Percentiles rank a stretch among this genome's conserved stretches.
These are phyloP conservation scores for Bruguiera sexangula DNA, from an alignment of 345 rosid genomes.

Conservation along the genomic window DNA sequence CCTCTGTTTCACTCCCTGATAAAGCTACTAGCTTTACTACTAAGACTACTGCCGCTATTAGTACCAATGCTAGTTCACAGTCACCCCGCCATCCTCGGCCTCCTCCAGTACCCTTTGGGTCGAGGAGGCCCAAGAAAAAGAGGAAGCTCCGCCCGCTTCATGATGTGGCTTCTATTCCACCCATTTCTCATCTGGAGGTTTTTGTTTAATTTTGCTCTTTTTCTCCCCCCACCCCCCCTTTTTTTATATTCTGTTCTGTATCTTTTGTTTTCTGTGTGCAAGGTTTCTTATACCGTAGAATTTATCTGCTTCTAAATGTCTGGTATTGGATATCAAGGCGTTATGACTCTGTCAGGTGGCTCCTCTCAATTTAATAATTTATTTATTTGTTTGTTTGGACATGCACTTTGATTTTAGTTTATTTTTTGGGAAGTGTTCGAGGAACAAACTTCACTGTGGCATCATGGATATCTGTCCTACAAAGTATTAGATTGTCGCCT, in stretches of 20 bases:
- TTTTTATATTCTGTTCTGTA: background rate
- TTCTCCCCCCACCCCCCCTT: too few relatives aligned
- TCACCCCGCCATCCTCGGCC: background rate
- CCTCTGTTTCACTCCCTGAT: background rate
- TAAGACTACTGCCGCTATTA: constrained; percentile 3
- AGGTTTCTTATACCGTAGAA: background rate
- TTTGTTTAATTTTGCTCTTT: background rate
- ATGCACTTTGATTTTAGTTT: background rate
- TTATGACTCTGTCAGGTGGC: background rate
- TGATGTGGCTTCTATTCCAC: constrained; percentile 34
- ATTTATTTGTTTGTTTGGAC: background rate
- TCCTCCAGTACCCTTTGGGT: constrained; percentile 19
- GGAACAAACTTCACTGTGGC: background rate
- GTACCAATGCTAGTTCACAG: background rate
- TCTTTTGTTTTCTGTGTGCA: background rate
- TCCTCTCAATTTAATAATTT: background rate
- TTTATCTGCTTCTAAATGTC: background rate
- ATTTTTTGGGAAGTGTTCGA: background rate
- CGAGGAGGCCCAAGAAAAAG: constrained; percentile 38
- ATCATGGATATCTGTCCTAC: background rate
- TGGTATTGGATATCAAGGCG: constrained; percentile 7
- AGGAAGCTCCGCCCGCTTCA: constrained; percentile 44
- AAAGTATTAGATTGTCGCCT: background rate
- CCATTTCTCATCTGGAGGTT: constrained; percentile 28
- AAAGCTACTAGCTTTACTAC: constrained; percentile 5